Base-by-base conservation (phyloP, 1,139 yeast species). In the Zygotorulaspora mrakii region DNA sequence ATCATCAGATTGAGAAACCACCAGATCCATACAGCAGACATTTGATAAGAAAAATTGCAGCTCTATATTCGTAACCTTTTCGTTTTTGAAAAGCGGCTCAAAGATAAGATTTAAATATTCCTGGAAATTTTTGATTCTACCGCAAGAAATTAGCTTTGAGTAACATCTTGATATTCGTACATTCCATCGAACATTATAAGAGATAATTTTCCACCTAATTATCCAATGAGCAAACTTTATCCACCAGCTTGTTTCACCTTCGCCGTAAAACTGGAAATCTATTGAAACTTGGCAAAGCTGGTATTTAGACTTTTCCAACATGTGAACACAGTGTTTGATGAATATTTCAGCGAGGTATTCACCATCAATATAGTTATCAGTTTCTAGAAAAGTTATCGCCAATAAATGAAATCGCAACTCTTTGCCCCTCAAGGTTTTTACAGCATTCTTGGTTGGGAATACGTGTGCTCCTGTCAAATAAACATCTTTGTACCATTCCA, bases 121-220 rank as follows among this genome's bases (percentile, higher is more conserved):
- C 37, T 54, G 52, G 21, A 57, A 57, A 30, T 47, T 55, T 9
- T 30, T 14, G 9, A 55, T 52, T 13, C 35, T 33, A 2, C 43
- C 45, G 3, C 32, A 11, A 6, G 41, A 35, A 35, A 43, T 49
- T 17, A 59, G 43, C 21, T 50, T 53, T 2, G 62, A 39, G 25
- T 45, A 59, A 16, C 38, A 33, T 35, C 63, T 50, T n/a, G 46
- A 32, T 6, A 59, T 37, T 35, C 50, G 54, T 10, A 59, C 48
- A 43, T 59, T 57, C 63, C 63, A 59, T 7, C 61, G 54, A 13
- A 59, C 47, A 33, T 57, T 59, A 35, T 57, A 55, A 1, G 63
- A 59, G 1, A 57, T 48, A 16, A 59, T 37, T 33, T 55, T 55
- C 58, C 62, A 57, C 39, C 43, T 54, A n/a, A 47, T 42, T 6